Percentiles rank a stretch among this genome's conserved stretches.
These are phyloP conservation scores for Trametes pubescens DNA, from an alignment of 1,284 basidiomycete species.

Conservation along the genomic window DNA sequence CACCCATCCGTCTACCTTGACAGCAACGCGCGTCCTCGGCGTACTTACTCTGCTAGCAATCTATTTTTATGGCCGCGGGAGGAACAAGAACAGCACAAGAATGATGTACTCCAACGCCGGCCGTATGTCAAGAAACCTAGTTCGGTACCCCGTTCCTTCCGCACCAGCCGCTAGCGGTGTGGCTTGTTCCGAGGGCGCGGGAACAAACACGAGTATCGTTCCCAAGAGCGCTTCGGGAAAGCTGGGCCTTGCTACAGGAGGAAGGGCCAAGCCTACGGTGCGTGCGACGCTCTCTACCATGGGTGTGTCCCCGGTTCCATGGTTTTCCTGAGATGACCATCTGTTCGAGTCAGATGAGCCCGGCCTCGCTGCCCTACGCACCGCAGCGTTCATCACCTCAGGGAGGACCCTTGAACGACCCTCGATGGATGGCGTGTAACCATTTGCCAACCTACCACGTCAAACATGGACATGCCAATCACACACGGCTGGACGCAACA, in stretches of 20 bases:
- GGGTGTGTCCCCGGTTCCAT: background rate
- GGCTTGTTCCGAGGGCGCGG: slow-evolving; percentile 9
- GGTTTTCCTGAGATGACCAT: background rate
- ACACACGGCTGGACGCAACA: background rate
- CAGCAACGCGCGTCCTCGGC: background rate
- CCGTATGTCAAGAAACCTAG: background rate
- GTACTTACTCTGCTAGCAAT: background rate
- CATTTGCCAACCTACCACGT: background rate
- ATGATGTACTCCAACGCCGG: background rate
- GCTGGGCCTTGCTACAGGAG: slow-evolving; percentile 15
- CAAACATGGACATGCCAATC: background rate
- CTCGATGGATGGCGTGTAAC: background rate
- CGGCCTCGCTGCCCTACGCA: too few species aligned
- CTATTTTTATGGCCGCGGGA: background rate
- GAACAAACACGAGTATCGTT: slow-evolving; percentile 3
- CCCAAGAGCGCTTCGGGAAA: slow-evolving; percentile 9
- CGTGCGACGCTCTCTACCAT: background rate
- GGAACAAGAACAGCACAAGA: background rate
- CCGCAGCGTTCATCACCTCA: background rate
- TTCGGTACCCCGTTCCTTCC: background rate
- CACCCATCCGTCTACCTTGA: background rate
- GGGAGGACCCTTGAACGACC: background rate
- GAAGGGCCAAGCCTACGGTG: slow-evolving; percentile 15
- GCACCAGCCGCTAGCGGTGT: background rate
- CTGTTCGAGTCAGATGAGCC: background rate